A percentile compares a stretch with the other conserved stretches of the same genome.
Evolutionary conservation across 2,329 filamentous ascomycete species (phyloP).

Genomic region (Aspergillus versicolor): DNA sequence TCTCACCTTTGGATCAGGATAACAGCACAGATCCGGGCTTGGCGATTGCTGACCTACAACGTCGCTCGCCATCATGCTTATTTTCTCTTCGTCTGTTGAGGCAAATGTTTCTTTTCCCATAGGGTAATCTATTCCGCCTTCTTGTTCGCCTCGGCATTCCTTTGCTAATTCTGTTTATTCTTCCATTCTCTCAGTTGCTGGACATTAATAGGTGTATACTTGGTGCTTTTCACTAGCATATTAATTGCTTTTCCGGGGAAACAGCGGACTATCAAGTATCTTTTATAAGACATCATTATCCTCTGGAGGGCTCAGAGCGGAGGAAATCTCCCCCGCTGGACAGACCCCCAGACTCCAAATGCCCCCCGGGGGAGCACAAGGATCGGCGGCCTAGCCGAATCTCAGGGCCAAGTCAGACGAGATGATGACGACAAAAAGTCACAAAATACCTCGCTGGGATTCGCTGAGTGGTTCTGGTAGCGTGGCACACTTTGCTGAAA

Average conservation of each 20-base stretch:
- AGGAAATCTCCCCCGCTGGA: not conserved
- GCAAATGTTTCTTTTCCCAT: not conserved
- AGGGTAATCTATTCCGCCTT: constrained; percentile 3
- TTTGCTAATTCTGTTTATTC: not conserved
- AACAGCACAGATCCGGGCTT: not conserved
- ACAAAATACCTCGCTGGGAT: not conserved
- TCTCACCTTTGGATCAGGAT: not conserved
- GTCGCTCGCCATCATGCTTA: not conserved
- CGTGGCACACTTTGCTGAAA: not conserved
- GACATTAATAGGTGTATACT: not conserved
- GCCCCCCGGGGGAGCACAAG: not conserved
- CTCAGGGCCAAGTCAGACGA: not conserved
- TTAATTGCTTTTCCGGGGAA: not conserved
- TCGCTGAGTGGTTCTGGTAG: not conserved
- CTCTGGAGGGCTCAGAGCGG: not conserved
- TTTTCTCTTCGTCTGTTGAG: not conserved
- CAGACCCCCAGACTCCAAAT: not conserved
- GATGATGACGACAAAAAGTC: not conserved
- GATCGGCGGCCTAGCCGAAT: not conserved
- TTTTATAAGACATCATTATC: not conserved
- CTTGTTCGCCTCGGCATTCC: not conserved
- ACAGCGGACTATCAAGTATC: not conserved
- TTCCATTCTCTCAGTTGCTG: not conserved
- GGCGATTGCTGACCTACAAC: not conserved
- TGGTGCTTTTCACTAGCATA: not conserved